Evolutionary conservation across 768 basidiomycete genomes (phyloP), one percentile per base, ranked within the genome.

Genomic region (Phaeotremella fagi): DNA sequence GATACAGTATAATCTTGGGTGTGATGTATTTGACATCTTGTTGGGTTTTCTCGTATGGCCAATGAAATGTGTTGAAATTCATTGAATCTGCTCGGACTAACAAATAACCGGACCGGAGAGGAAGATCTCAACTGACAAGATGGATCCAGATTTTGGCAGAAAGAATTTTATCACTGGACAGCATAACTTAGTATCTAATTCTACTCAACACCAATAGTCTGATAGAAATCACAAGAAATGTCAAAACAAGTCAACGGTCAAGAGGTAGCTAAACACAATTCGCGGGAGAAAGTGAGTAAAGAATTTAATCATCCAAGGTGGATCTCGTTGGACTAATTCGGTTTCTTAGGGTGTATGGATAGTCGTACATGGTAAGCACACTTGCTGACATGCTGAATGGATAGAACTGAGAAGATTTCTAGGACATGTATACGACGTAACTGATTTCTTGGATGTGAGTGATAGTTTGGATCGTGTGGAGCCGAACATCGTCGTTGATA

Each of bases 191-290:
- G n/a, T n/a, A n/a, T 9, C 33, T 35, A 9, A 9, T n/a, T 35
- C 11, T 35, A 35, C 33, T 35, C 11, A 9, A 9, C 33, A 9
- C 33, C 9, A n/a, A 35, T 35, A 9, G 33, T 35, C n/a, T 35
- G 12, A 41, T 20, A 18, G 18, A 12, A 14, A 6, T 18, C 55
- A 7, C 12, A 66, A 63, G 64, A 53, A 61, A 47, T 31, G 43
- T 18, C 35, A 60, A 25, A 70, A 47, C 46, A 60, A 29, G 61
- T 71, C 0, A 66, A 71, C 48, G 69, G 67, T 23, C 65, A 70
- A 25, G 71, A 76, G 38, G 75, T 78, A 14, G 75, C 72, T 4
- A 68, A 78, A 66, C 78, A 79, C 59, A 73, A 74, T 44, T 66
- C 71, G 35, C 75, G 84, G 20, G 80, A 85, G 24, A 66, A 66